phyloP scores from a whole-genome alignment of 306 rosid species.

The Hippophae tibetana region DNA sequence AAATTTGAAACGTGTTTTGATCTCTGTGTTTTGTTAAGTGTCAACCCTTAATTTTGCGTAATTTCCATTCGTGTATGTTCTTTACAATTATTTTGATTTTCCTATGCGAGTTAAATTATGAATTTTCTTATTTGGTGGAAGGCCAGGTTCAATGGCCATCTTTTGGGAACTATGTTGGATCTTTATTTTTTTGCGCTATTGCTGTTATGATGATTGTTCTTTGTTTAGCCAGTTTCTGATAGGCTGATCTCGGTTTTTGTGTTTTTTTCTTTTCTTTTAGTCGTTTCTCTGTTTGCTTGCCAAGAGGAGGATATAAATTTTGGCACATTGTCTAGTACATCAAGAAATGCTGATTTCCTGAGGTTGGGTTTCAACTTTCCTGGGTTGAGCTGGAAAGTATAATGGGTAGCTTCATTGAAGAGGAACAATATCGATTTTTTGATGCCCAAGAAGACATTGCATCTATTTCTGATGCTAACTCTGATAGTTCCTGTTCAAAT shows the following conservation, averaged over 20 bases:
- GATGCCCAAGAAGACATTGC: slow-evolving; percentile 76
- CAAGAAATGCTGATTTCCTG: slow-evolving; percentile 45
- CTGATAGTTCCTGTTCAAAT: slow-evolving; percentile 24
- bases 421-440: slow-evolving; percentile 59
- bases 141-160: slow-evolving; percentile 64
- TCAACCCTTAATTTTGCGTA: slow-evolving; percentile 14
- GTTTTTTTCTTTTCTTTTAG: slow-evolving; percentile 21
- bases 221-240: slow-evolving; percentile 33
- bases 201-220: slow-evolving; percentile 23
- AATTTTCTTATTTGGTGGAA: slow-evolving; percentile 20
- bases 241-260: slow-evolving; percentile 49
- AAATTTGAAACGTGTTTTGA: slow-evolving; percentile 15
- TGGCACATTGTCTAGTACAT: slow-evolving; percentile 34
- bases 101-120: slow-evolving; percentile 22
- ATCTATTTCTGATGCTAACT: slow-evolving; percentile 39
- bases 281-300: slow-evolving; percentile 38
- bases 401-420: slow-evolving; percentile 72
- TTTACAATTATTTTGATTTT: slow-evolving; percentile 1
- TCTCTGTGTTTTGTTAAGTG: slow-evolving; percentile 14
- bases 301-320: slow-evolving; percentile 37
- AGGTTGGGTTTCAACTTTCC: slow-evolving; percentile 36
- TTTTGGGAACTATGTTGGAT: slow-evolving; percentile 91
- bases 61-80: slow-evolving; percentile 17
- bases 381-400: slow-evolving; percentile 63
- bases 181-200: slow-evolving; percentile 46